A percentile compares a stretch with the other conserved stretches of the same genome.
phyloP scores from a whole-genome alignment of 1,284 basidiomycete genomes.

The Melampsora larici-populina region DNA sequence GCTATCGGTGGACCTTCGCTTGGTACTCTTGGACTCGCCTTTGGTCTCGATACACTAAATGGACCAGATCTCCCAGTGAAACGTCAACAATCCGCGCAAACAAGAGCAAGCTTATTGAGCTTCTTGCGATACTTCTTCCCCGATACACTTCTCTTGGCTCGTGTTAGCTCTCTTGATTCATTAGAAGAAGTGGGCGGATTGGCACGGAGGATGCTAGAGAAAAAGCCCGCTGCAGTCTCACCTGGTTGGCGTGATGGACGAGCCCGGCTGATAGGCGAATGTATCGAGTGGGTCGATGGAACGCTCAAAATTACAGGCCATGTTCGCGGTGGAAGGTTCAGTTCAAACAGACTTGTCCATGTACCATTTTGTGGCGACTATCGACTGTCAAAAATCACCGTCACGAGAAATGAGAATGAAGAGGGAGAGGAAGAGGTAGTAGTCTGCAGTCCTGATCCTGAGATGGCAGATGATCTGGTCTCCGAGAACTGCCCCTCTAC shows the following conservation, averaged over 20 bases:
- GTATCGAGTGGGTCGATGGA: constrained; percentile 52
- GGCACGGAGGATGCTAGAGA: constrained; percentile 56
- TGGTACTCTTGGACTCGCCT: constrained; percentile 60
- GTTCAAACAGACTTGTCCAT: constrained; percentile 81
- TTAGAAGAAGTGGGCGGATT: constrained; percentile 67
- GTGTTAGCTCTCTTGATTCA: constrained; percentile 14
- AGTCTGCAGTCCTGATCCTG: constrained; percentile 59
- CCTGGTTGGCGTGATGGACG: constrained; percentile 64
- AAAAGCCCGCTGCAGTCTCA: constrained; percentile 58
- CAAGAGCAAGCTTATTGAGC: constrained; percentile 79
- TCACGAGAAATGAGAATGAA: background rate
- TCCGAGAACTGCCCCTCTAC: constrained; percentile 67
- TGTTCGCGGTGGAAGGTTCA: constrained; percentile 73
- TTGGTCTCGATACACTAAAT: constrained; percentile 19
- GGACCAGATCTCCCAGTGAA: constrained; percentile 12
- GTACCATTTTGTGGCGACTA: constrained; percentile 86
- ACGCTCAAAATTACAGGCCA: constrained; percentile 74
- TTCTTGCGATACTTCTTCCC: constrained; percentile 95
- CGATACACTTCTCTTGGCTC: constrained; percentile 57
- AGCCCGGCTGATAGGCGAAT: constrained; percentile 47
- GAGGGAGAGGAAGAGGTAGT: background rate
- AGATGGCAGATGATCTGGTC: constrained; percentile 79
- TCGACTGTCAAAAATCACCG: constrained; percentile 68
- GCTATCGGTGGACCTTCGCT: constrained; percentile 65
- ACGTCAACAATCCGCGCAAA: constrained; percentile 45